Percentiles rank a stretch among this genome's conserved stretches.
phyloP scores from a whole-genome alignment of 192 early-diverging fungal genomes.

The Mortierella claussenii region DNA sequence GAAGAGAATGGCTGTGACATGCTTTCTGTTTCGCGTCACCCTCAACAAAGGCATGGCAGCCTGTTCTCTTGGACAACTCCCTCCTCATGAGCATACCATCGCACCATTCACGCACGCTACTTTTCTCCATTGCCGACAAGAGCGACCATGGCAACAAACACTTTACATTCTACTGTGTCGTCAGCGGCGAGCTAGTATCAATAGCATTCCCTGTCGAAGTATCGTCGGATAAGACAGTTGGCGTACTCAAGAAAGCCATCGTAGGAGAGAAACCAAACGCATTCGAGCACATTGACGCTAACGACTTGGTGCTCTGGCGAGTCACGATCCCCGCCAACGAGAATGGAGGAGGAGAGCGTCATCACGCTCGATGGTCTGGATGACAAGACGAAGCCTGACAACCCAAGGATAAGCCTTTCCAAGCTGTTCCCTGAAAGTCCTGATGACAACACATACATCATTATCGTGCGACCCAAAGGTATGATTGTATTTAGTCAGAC shows the following conservation, averaged over 20 bases:
- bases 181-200: conserved; percentile 2
- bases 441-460: conserved; percentile 7
- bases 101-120: no score
- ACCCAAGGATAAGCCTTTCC: not conserved
- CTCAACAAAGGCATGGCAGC: no score
- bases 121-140: no score
- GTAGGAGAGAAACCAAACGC: conserved; percentile 8
- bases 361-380: not conserved
- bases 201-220: conserved; percentile 2
- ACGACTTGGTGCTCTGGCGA: conserved; percentile 21
- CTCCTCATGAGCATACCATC: no score
- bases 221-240: conserved; percentile 5
- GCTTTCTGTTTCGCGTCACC: no score
- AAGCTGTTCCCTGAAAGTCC: not conserved
- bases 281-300: conserved; percentile 14
- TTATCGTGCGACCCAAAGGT: conserved; percentile 15
- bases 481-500: conserved; percentile 5
- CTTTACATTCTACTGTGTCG: no score
- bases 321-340: conserved; percentile 6
- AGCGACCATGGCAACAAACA: no score
- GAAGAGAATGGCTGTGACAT: no score
- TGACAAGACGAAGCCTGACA: not conserved
- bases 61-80: no score
- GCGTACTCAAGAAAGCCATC: not conserved
- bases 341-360: not conserved